phyloP scores from a whole-genome alignment of 2,329 filamentous ascomycete genomes.

The Sporothrix globosa region DNA sequence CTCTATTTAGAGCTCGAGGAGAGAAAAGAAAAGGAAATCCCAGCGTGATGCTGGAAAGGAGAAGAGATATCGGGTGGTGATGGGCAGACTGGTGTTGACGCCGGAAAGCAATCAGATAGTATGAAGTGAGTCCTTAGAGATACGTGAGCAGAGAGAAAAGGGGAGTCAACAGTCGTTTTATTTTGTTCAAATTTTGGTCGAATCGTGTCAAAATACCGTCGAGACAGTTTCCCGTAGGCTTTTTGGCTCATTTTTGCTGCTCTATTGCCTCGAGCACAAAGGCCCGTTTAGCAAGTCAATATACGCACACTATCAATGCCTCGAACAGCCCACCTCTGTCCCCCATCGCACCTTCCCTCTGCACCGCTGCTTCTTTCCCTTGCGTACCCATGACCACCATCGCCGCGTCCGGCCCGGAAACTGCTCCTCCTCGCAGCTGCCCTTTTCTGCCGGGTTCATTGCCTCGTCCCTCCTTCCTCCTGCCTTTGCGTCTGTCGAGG shows the following conservation, averaged over 20 bases:
- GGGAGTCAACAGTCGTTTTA: background rate
- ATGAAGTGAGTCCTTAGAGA: background rate
- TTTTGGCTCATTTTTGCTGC: background rate
- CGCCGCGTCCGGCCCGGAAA: background rate
- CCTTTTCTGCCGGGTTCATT: background rate
- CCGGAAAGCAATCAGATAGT: background rate
- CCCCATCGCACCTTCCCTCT: background rate
- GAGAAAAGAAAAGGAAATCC: background rate
- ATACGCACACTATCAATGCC: background rate
- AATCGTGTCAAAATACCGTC: background rate
- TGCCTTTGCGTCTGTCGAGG: background rate
- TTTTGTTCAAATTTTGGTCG: background rate
- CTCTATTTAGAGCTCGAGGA: background rate
- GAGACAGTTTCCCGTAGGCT: background rate
- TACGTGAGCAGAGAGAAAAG: background rate
- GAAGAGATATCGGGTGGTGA: background rate
- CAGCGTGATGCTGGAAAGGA: too few relatives aligned
- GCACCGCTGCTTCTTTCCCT: background rate
- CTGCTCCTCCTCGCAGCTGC: background rate
- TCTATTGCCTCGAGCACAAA: background rate
- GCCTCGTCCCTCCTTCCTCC: background rate
- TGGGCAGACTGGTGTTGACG: background rate
- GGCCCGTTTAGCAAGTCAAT: constrained; percentile 7
- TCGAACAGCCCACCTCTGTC: background rate
- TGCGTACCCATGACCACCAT: background rate